Evolutionary conservation across 768 basidiomycete genomes (phyloP), one percentile per base, ranked within the genome.

Genomic region (Boletales sp.): DNA sequence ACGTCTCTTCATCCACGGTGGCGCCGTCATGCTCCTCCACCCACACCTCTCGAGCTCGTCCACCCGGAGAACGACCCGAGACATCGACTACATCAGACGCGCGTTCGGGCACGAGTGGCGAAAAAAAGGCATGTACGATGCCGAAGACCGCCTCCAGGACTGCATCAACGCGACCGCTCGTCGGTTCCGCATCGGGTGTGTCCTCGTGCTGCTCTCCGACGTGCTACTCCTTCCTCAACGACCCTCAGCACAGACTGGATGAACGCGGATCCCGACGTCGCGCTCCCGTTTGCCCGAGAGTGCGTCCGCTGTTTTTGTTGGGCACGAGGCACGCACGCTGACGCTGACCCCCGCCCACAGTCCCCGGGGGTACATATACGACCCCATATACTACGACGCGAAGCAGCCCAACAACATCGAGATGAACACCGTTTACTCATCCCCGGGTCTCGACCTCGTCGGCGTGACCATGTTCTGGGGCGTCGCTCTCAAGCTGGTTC

Each of bases 11-110:
- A 72, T 85, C 0, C 86, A 88, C 50, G 86, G 86, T 18, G 86
- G 86, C 1, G 85, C 83, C 0, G 83, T 83, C 48, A 86, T 87
- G 83, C 75, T 88, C 19, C 73, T 88, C 2, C 84, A 88, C 41
- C 73, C 72, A 0, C 61, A 66, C 1, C 67, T 68, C 58, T 73
- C 61, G 46, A 60, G 48, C 48, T 70, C 71, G 48, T 71, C 68
- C 25, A 70, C 71, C 15, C 73, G 82, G 41, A 73, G 71, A 12
- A 76, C 73, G 15, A 88, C 86, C 0, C 73, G 83, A 31, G 86
- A 88, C 59, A 72, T 88, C 19, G 86, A 88, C 68, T 81, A 82
- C 64, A 78, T 86, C 49, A 70, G 77, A 28, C 77, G 86, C 4
- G 76, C 81, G 0, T 86, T 88, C 49, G 74, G 74, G 1, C 64